Evolutionary conservation across 805 yeast species (phyloP).

Genomic region (Saccharomycopsis fibuligera): DNA sequence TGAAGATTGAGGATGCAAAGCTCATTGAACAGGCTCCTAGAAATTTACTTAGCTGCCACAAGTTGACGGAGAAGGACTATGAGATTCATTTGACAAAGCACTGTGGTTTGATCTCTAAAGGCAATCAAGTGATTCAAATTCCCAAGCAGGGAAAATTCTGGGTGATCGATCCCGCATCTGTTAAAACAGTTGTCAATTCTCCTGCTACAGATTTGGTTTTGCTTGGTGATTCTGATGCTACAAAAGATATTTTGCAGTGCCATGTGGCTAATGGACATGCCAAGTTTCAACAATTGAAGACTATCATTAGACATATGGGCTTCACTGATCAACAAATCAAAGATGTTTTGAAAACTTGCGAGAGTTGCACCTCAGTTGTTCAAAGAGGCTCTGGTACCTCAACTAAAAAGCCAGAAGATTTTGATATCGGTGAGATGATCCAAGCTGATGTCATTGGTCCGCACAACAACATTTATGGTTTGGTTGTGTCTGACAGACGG

Average conservation of each 20-base stretch:
- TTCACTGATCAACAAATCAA: background rate
- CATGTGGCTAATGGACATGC: background rate
- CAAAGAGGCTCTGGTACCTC: background rate
- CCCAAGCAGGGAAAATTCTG: background rate
- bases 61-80: background rate
- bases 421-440: background rate
- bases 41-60: too few species aligned
- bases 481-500: background rate
- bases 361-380: background rate
- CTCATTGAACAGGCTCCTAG: background rate
- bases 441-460: constrained; percentile 3
- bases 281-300: background rate
- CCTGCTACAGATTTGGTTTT: background rate
- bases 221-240: background rate
- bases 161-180: background rate
- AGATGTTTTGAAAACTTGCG: background rate
- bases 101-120: background rate
- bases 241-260: background rate
- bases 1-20: background rate
- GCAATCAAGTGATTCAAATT: background rate
- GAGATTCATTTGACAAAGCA: background rate
- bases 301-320: background rate
- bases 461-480: background rate
- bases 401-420: background rate
- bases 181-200: background rate